These are phyloP conservation scores for Irpex sp. DNA, from an alignment of 1,284 basidiomycete species.

Conservation along the genomic window DNA sequence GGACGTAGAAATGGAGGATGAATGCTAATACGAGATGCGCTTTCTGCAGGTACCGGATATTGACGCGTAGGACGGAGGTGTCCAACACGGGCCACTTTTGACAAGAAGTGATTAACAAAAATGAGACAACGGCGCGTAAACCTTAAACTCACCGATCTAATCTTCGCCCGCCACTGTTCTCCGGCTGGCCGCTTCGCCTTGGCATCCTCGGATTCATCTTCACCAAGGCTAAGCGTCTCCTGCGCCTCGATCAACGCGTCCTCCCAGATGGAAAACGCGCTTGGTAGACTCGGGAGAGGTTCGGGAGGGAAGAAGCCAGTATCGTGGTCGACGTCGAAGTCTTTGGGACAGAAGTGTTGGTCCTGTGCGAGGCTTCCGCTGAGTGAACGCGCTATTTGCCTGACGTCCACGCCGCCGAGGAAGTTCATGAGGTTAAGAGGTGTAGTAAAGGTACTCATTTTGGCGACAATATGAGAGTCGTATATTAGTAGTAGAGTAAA, in stretches of 20 bases:
- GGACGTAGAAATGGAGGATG: constrained; percentile 87
- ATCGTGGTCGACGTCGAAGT: constrained; percentile 34
- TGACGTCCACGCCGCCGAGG: constrained; percentile 15
- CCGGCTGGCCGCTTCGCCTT: constrained; percentile 47
- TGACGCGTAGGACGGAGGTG: constrained; percentile 45
- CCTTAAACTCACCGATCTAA: constrained; percentile 55
- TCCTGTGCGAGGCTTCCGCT: constrained; percentile 12
- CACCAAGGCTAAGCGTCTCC: constrained; percentile 58
- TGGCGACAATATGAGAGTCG: not conserved
- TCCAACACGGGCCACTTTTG: constrained; percentile 68
- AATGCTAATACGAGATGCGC: constrained; percentile 90
- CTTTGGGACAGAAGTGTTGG: constrained; percentile 18
- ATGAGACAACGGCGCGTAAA: not conserved
- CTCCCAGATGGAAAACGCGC: constrained; percentile 74
- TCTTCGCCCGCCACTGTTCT: constrained; percentile 62
- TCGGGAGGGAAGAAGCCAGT: constrained; percentile 87
- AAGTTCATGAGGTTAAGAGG: constrained; percentile 33
- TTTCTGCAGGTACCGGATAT: constrained; percentile 67
- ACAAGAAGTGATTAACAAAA: constrained; percentile 8
- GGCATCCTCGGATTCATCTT: constrained; percentile 48
- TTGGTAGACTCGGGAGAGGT: constrained; percentile 58
- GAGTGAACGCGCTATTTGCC: constrained; percentile 14
- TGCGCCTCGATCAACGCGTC: constrained; percentile 52
- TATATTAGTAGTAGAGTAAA: not conserved
- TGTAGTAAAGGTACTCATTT: constrained; percentile 34